Conservation (phyloP, 1,284 basidiomycete species). For the Trametes hirsuta region DNA sequence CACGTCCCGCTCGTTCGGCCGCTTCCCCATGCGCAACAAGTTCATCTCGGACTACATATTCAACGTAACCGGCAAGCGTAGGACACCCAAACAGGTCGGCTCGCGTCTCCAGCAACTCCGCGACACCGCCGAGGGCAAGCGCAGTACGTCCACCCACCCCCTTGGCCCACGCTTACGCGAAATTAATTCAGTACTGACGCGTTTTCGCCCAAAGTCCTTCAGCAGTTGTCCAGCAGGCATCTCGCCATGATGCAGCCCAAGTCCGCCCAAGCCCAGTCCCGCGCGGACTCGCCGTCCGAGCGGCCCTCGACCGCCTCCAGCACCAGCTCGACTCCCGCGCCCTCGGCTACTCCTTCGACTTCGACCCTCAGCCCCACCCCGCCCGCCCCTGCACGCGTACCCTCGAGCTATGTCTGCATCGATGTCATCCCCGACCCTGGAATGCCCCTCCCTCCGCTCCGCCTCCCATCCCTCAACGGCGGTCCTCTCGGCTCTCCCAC, state of each 20-base stretch:
- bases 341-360: conserved; percentile 23
- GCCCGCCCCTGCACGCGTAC: conserved; percentile 15
- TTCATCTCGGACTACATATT: conserved; percentile 78
- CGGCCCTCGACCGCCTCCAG: conserved; percentile 17
- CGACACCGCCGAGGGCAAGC: conserved; percentile 68
- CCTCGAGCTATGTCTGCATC: conserved; percentile 30
- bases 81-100: conserved; percentile 75
- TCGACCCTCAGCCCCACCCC: not conserved
- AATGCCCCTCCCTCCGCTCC: conserved; percentile 23
- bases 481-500: conserved; percentile 20
- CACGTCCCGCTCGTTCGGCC: conserved; percentile 69
- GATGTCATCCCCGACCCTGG: conserved; percentile 32
- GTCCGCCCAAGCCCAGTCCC: conserved; percentile 15
- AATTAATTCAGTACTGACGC: not conserved
- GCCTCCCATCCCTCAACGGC: conserved; percentile 15
- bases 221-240: conserved; percentile 37
- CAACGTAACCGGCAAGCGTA: conserved; percentile 61
- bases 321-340: conserved; percentile 22
- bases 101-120: conserved; percentile 74
- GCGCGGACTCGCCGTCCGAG: conserved; percentile 18
- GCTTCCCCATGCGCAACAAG: conserved; percentile 75
- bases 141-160: conserved; percentile 42
- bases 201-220: conserved; percentile 14
- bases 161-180: not conserved
- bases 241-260: conserved; percentile 31